A percentile compares a stretch with the other conserved stretches of the same genome.
Conservation (phyloP, 2,329 filamentous ascomycete genomes). For the Trichoderma brevicompactum region DNA sequence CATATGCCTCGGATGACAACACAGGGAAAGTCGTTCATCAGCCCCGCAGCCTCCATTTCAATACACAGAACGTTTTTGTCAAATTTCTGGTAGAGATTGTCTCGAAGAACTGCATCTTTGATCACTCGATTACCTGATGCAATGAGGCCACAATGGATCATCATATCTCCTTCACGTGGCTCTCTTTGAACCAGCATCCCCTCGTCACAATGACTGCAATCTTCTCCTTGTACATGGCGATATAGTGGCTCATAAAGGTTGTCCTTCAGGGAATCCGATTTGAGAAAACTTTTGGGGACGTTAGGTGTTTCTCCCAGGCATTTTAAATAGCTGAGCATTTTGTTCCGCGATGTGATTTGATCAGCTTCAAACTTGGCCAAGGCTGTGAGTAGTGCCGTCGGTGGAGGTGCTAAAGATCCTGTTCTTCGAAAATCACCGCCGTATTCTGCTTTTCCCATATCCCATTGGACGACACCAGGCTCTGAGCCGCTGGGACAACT, state of each 20-base stretch:
- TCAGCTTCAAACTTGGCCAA: slow-evolving; percentile 13
- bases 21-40: slow-evolving; percentile 40
- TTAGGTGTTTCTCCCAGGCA: background rate
- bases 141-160: slow-evolving; percentile 35
- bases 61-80: slow-evolving; percentile 34
- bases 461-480: slow-evolving; percentile 30
- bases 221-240: background rate
- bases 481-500: slow-evolving; percentile 12
- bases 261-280: background rate
- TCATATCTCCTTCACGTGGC: background rate
- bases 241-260: background rate
- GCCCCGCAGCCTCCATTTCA: slow-evolving; percentile 41
- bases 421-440: slow-evolving; percentile 9
- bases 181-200: background rate
- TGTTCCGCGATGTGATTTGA: background rate
- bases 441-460: slow-evolving; percentile 26
- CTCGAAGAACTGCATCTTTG: slow-evolving; percentile 40
- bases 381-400: slow-evolving; percentile 17
- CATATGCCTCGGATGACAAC: slow-evolving; percentile 48
- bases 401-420: slow-evolving; percentile 13
- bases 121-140: slow-evolving; percentile 45
- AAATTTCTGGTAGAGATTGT: slow-evolving; percentile 35
- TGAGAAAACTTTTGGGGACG: background rate
- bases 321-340: slow-evolving; percentile 7
- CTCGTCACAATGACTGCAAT: slow-evolving; percentile 14